Conservation (phyloP, 768 basidiomycete species). For the Suillus paluster region DNA sequence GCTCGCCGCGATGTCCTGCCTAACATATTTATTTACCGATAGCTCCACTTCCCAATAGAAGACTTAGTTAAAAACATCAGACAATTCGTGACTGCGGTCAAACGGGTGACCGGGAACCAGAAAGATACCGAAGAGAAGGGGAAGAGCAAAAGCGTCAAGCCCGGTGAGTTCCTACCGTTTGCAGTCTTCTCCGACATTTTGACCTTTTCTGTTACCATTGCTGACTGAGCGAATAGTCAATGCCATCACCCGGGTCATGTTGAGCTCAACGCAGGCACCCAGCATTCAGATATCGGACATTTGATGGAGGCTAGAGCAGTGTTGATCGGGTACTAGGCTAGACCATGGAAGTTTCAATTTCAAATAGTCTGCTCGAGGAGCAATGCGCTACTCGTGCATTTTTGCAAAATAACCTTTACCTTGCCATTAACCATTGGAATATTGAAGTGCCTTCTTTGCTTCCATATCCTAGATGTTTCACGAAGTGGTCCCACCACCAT, state of each 20-base stretch:
- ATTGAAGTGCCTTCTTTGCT: background rate
- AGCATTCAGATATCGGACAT: conserved; percentile 86
- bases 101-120: conserved; percentile 72
- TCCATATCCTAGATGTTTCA: background rate
- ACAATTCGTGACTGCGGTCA: conserved; percentile 76
- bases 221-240: conserved; percentile 52
- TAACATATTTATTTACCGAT: conserved; percentile 12
- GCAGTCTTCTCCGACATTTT: background rate
- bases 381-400: background rate
- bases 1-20: background rate
- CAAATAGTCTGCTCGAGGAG: background rate
- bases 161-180: conserved; percentile 33
- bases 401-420: background rate
- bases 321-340: conserved; percentile 4
- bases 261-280: conserved; percentile 89
- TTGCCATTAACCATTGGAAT: background rate
- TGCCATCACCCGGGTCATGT: conserved; percentile 76
- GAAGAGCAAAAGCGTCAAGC: conserved; percentile 48
- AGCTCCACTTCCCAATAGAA: conserved; percentile 76
- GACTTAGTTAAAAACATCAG: conserved; percentile 82
- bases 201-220: background rate
- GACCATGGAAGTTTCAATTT: background rate
- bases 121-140: conserved; percentile 50
- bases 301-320: conserved; percentile 42
- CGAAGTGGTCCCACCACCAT: background rate